These are phyloP conservation scores for Tetrapisispora fleetii DNA, from an alignment of 805 yeast genomes.

Conservation along the genomic window DNA sequence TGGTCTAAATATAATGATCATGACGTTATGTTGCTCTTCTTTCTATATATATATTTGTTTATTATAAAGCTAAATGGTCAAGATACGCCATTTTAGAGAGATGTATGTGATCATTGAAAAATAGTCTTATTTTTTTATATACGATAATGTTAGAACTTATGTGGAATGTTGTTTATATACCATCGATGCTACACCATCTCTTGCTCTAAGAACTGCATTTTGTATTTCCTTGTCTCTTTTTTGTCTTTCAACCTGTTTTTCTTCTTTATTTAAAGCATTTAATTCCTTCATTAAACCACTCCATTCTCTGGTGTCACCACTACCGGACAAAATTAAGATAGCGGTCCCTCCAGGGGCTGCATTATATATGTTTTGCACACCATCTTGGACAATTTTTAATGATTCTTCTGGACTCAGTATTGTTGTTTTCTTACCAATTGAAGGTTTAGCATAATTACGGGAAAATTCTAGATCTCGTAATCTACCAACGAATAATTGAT, in stretches of 20 bases:
- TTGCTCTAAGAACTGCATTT: constrained; percentile 40
- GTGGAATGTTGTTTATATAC: constrained; percentile 30
- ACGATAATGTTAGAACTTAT: neutral
- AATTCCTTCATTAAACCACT: constrained; percentile 34
- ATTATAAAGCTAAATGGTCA: no score
- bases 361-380: constrained; percentile 41
- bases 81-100: no score
- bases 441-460: constrained; percentile 27
- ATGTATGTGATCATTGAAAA: neutral
- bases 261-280: constrained; percentile 33
- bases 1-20: no score
- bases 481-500: constrained; percentile 44
- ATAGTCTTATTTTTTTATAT: neutral
- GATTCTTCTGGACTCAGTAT: constrained; percentile 6
- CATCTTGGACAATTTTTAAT: constrained; percentile 31
- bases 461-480: constrained; percentile 50
- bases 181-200: constrained; percentile 51
- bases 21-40: no score
- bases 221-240: constrained; percentile 37
- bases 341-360: constrained; percentile 49
- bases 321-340: constrained; percentile 51
- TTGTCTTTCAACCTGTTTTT: constrained; percentile 34
- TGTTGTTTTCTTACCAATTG: constrained; percentile 5
- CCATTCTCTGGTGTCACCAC: constrained; percentile 46
- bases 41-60: no score